Evolutionary conservation across 1,284 basidiomycete genomes (phyloP), one percentile per base, ranked within the genome.

Genomic region (Melampsora americana): DNA sequence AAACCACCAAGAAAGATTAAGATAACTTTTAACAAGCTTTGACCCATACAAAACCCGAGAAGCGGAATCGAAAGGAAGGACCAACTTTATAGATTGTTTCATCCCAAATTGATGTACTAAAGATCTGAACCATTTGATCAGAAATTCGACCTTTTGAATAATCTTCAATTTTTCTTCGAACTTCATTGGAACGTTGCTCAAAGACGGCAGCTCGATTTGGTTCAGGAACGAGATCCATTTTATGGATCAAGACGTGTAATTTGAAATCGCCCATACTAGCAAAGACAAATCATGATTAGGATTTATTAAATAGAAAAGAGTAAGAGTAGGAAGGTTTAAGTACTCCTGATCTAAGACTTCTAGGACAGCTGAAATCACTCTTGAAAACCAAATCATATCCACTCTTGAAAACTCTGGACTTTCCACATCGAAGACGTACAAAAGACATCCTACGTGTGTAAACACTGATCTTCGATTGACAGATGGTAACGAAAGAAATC

Each of bases 401-500:
- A 79, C 79, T 4, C 62, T 79, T 46, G 23, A 78, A 78, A 78
- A 81, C 78, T 77, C 81, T 77, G 75, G 79, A 71, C 71, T 83
- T 61, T 72, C 83, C 62, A 95, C 89, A 82, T 99, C 95, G 78
- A 99, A 98, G 11, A 99, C 96, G 83, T 99, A 99, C 81, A 99
- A 98, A 82, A 99, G 88, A 56, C 97, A 93, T 14, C 93, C 94
- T 75, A 97, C 95, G 80, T 95, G 90, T 80, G 91, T 89, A 85
- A 99, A 99, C 79, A 98, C 94, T 60, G 87, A 78, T 92, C 90
- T 82, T 97, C 93, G 0, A 90, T 89, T 50, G 90, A 89, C 78
- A 98, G 89, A 84, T 97, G 99, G 65, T 90, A 92, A 83, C 96
- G 94, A 89, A 98, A 94, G 86, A 97, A 99, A 18, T 92, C 89